These are phyloP conservation scores for Gossypium schwendimanii DNA, from an alignment of 441 rosid genomes.

Conservation along the genomic window DNA sequence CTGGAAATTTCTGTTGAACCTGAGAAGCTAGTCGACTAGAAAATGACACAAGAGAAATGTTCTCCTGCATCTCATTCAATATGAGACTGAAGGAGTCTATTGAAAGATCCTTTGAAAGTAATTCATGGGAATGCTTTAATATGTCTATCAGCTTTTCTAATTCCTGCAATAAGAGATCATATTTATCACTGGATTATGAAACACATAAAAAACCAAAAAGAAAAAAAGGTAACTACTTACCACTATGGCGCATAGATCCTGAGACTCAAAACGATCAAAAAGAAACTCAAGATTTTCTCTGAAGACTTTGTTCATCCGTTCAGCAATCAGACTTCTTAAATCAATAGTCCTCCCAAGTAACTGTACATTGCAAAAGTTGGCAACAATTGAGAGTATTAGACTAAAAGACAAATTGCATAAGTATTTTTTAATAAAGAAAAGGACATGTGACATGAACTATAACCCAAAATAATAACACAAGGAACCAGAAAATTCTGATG, in stretches of 20 bases:
- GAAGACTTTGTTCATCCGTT: constrained; percentile 84
- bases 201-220: constrained; percentile 15
- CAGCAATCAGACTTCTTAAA: constrained; percentile 83
- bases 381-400: constrained; percentile 16
- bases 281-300: constrained; percentile 98
- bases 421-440: background rate
- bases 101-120: constrained; percentile 76
- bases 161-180: constrained; percentile 55
- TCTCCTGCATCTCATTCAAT: constrained; percentile 97
- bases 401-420: constrained; percentile 7
- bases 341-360: constrained; percentile 92
- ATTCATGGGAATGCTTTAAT: constrained; percentile 69
- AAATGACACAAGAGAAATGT: constrained; percentile 87
- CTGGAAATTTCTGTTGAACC: constrained; percentile 37
- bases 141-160: constrained; percentile 77
- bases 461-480: constrained; percentile 2
- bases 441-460: background rate
- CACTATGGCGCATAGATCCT: constrained; percentile 91
- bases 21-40: constrained; percentile 98
- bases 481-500: background rate
- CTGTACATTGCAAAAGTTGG: constrained; percentile 36
- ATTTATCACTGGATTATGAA: constrained; percentile 11
- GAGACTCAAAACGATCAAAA: constrained; percentile 93
- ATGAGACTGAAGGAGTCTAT: constrained; percentile 80
- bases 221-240: constrained; percentile 30